Evolutionary conservation across 2,329 filamentous ascomycete species (phyloP), one percentile per base, ranked within the genome.

Genomic region (Rutstroemia sp.): DNA sequence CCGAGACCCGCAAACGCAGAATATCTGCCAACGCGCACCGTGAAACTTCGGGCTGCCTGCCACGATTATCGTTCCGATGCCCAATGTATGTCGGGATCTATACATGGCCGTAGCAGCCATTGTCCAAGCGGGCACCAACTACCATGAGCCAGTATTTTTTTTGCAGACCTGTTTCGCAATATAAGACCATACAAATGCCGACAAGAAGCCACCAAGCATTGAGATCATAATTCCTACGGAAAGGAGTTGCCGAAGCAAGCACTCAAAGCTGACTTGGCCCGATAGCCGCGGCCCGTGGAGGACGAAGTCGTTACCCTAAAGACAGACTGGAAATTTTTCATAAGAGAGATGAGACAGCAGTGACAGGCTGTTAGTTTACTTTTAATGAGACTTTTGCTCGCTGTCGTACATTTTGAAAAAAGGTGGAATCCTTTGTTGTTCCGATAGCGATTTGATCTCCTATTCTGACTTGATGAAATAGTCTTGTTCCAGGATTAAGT

Each of bases 121-220:
- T 19, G 19, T n/a, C 18, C 14, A 27, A 23, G 19, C 16, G 19
- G 45, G 16, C 14, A 37, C 25, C n/a, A 18, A 42, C 3, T 59
- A 73, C 71, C 67, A 72, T 70, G 7, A 59, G 54, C 61, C 69
- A 72, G 58, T 74, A 72, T 7, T 66, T 55, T 21, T 53, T 65
- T 38, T 66, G 65, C 48, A 70, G 57, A 8, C 44, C n/a, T 19
- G 66, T 66, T 56, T 72, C 71, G 56, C 71, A 74, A 57, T 70
- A 74, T 53, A 74, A 75, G 3, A 66, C 66, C 34, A 72, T 65
- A 55, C 74, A 74, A 16, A 74, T 62, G 1, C 71, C 71, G 70
- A 69, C 19, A 73, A 59, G 48, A 75, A 73, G 27, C 66, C 68
- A 2, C 71, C 71, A n/a, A 73, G 56, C 34, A 69, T 75, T 50